phyloP scores from a whole-genome alignment of 305 asterid species.

The Fraxinus albicans region DNA sequence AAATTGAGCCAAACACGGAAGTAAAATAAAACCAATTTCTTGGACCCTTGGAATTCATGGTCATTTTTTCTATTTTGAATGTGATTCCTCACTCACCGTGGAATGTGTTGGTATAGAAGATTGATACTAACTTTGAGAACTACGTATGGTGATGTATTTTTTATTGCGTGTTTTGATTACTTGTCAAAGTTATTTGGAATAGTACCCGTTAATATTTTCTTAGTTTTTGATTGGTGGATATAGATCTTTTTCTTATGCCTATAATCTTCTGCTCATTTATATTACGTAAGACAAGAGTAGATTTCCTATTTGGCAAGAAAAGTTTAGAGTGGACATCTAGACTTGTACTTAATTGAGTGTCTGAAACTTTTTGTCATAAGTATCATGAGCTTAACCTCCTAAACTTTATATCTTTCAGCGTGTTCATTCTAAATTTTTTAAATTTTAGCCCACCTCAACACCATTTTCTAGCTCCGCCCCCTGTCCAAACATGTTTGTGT shows the following conservation, averaged over 20 bases:
- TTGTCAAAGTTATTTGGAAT: neutral
- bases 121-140: neutral
- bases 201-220: neutral
- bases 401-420: no score
- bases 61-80: neutral
- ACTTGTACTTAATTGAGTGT: neutral
- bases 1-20: neutral
- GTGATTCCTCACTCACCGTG: neutral
- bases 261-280: neutral
- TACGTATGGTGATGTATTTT: no score
- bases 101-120: neutral
- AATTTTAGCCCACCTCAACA: no score
- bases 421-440: no score
- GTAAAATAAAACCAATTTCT: neutral
- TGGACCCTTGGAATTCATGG: neutral
- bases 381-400: neutral
- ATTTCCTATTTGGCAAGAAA: neutral
- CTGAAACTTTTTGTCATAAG: no score
- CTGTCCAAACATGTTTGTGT: neutral
- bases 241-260: neutral
- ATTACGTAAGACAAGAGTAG: neutral
- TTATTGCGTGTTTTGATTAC: neutral
- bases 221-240: neutral
- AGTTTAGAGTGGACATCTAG: neutral
- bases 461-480: no score